Conservation (phyloP, 805 yeast genomes). For the Cyberlindnera misumaiensis region DNA sequence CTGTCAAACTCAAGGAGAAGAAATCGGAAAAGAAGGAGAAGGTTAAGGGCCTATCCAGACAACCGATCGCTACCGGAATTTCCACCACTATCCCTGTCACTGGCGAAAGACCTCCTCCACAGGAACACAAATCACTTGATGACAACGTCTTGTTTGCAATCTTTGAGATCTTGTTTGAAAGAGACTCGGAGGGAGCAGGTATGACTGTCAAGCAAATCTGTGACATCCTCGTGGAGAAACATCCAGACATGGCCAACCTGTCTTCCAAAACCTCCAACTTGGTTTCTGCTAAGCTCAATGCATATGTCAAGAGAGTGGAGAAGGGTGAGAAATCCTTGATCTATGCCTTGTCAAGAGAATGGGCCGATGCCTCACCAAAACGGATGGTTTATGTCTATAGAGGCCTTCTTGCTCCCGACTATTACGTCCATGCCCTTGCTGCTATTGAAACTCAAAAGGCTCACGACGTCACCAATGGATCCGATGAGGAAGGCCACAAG, state of each 20-base stretch:
- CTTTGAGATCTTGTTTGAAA: conserved; percentile 61
- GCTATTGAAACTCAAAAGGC: conserved; percentile 49
- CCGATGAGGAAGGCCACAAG: conserved; percentile 13
- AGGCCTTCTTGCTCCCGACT: conserved; percentile 70
- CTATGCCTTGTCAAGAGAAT: conserved; percentile 75
- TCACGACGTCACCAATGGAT: conserved; percentile 10
- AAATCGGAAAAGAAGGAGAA: conserved; percentile 18
- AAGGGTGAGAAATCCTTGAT: conserved; percentile 69
- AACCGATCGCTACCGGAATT: conserved; percentile 52
- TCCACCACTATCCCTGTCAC: conserved; percentile 78
- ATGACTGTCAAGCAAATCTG: conserved; percentile 89
- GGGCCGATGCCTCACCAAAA: conserved; percentile 88
- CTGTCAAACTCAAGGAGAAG: conserved; percentile 9
- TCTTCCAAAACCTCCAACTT: conserved; percentile 76
- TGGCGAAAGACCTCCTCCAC: conserved; percentile 67
- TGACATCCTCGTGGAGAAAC: conserved; percentile 64
- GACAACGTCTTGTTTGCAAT: conserved; percentile 74
- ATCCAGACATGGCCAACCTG: conserved; percentile 78
- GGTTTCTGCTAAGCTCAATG: conserved; percentile 77
- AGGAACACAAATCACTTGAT: conserved; percentile 57
- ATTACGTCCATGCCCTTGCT: conserved; percentile 61
- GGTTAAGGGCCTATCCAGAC: conserved; percentile 20
- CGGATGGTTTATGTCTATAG: conserved; percentile 85
- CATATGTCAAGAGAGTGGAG: conserved; percentile 79
- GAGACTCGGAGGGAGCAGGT: conserved; percentile 64